Base-by-base conservation (phyloP, 345 rosid genomes). In the Clarkia xantiana region DNA sequence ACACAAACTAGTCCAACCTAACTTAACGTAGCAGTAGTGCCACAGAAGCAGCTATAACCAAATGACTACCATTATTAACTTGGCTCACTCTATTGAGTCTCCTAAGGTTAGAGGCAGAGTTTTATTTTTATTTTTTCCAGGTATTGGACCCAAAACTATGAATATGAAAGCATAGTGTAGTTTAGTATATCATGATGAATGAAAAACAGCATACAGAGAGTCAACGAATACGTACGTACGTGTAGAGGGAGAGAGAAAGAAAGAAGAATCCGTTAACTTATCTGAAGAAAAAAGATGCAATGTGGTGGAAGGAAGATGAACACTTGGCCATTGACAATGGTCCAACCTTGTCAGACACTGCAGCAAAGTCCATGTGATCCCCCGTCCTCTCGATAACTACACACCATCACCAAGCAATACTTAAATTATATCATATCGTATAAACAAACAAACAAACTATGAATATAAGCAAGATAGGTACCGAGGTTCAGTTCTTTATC, bases 321-420 rank as follows among this genome's bases (percentile, higher is more conserved):
- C 22, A 22, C 13, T 49, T 39, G 53, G 38, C 51, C 29, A 47
- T 47, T 43, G 11, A 11, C 42, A 41, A 36, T 55, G 51, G 51
- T 45, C 59, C 51, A 55, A 55, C 20, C 12, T 55, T 55, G 59
- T 55, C 59, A 55, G 59, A 55, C 18, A 25, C 53, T 29, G 36
- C 36, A 29, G 36, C 36, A 29, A 29, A 29, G 36, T 18, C 59
- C 59, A 45, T 55, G 59, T 55, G 59, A 46, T n/a, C 36, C 51
- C 15, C 49, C n/a, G 38, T 34, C 43, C 16, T 22, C 38, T 25
- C 48, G 44, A 46, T 17, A 55, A 55, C 51, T 18, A 55, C 59
- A 22, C 46, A 17, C 15, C 46, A 45, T 14, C 25, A 45, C 11
- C 39, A 38, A 52, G 47, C 47, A 14, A 14, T 11, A 1, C 14